Evolutionary conservation across 192 early-diverging fungal species (phyloP).

Genomic region (Jimgerdemannia lactiflua): DNA sequence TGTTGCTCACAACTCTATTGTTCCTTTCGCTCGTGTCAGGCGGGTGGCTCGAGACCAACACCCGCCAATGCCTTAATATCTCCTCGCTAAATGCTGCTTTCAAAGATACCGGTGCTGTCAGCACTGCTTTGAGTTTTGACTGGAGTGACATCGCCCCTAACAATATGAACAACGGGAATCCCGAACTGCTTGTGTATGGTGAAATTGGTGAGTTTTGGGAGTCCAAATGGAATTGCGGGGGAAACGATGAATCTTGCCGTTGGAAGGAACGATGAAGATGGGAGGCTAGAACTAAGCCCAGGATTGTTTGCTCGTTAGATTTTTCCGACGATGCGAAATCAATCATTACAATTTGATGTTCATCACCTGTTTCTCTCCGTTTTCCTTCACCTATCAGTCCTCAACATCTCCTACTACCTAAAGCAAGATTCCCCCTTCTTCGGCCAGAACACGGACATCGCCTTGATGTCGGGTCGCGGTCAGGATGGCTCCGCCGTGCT

Average conservation of each 20-base stretch:
- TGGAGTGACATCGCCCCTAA: constrained; percentile 18
- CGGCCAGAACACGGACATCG: constrained; percentile 8
- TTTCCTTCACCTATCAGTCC: constrained; percentile 13
- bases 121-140: constrained; percentile 6
- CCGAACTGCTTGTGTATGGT: constrained; percentile 1
- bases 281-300: no score
- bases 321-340: no score
- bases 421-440: neutral
- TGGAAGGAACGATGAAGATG: neutral
- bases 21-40: neutral
- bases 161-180: neutral
- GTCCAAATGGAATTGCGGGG: no score
- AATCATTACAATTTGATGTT: no score
- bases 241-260: no score
- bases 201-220: neutral
- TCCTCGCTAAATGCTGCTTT: neutral
- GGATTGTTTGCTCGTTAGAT: no score
- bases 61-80: constrained; percentile 6
- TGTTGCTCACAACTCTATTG: constrained; percentile 1
- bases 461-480: constrained; percentile 11
- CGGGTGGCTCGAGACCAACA: neutral
- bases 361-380: neutral
- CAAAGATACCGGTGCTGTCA: neutral
- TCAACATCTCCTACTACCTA: constrained; percentile 30
- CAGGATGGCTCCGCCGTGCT: constrained; percentile 30